phyloP scores from a whole-genome alignment of 345 rosid genomes.

The Barbarea vulgaris region DNA sequence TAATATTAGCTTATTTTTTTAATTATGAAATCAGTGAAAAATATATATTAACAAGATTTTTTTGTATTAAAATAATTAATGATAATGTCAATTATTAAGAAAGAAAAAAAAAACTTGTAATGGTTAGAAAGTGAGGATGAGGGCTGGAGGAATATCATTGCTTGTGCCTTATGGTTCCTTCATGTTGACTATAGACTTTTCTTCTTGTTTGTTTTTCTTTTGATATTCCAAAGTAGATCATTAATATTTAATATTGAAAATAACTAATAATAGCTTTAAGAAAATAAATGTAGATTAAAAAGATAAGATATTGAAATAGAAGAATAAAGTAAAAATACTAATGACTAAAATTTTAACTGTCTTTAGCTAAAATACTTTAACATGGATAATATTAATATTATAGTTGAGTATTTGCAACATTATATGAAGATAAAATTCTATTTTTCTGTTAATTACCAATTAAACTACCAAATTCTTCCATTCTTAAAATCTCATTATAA shows the following conservation, averaged over 20 bases:
- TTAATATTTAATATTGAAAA: background rate
- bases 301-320: background rate
- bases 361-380: background rate
- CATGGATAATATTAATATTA: background rate
- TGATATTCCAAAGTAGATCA: conserved; percentile 29
- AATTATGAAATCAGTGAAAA: background rate
- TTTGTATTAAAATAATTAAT: background rate
- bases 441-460: background rate
- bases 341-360: background rate
- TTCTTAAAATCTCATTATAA: background rate
- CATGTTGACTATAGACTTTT: conserved; percentile 43
- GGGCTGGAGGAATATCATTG: conserved; percentile 42
- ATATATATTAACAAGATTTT: background rate
- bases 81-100: conserved; percentile 6
- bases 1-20: background rate
- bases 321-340: background rate
- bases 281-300: background rate
- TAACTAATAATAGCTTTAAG: background rate
- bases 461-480: background rate
- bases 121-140: conserved; percentile 40
- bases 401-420: background rate
- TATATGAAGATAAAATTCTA: background rate
- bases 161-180: conserved; percentile 43
- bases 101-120: conserved; percentile 23
- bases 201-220: conserved; percentile 21